Evolutionary conservation across 2,329 filamentous ascomycete genomes (phyloP).

Genomic region (Penicillium sp.): DNA sequence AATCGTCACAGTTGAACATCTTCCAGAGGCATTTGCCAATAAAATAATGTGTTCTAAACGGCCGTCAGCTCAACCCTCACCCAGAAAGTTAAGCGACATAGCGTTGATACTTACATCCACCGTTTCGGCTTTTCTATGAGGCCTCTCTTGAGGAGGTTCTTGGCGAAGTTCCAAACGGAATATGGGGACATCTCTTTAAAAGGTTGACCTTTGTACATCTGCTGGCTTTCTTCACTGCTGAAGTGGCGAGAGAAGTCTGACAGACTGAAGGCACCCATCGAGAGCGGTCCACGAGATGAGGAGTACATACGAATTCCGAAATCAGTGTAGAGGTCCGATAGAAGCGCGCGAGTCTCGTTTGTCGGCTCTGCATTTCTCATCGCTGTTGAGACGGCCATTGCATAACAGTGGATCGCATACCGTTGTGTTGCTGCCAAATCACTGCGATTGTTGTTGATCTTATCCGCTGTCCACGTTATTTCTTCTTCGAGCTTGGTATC

Average conservation of each 20-base stretch:
- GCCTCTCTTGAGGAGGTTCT: conserved; percentile 63
- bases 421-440: conserved; percentile 78
- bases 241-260: conserved; percentile 65
- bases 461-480: conserved; percentile 86
- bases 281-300: conserved; percentile 68
- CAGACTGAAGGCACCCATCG: conserved; percentile 67
- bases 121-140: conserved; percentile 61
- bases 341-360: conserved; percentile 57
- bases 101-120: conserved; percentile 59
- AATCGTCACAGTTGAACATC: conserved; percentile 59
- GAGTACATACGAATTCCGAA: conserved; percentile 71
- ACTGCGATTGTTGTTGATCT: conserved; percentile 79
- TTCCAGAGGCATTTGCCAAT: conserved; percentile 74
- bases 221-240: conserved; percentile 56
- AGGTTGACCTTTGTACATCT: conserved; percentile 61
- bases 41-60: conserved; percentile 64
- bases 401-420: conserved; percentile 79
- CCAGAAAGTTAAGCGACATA: neutral
- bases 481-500: conserved; percentile 87
- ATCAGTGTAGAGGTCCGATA: conserved; percentile 69
- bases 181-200: conserved; percentile 63
- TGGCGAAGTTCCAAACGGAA: conserved; percentile 67
- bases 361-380: conserved; percentile 60
- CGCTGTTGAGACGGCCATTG: conserved; percentile 68
- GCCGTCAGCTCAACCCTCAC: conserved; percentile 26